Percentiles rank a stretch among this genome's conserved stretches.
phyloP scores from a whole-genome alignment of 768 basidiomycete species.

The Auriscalpium orientale region DNA sequence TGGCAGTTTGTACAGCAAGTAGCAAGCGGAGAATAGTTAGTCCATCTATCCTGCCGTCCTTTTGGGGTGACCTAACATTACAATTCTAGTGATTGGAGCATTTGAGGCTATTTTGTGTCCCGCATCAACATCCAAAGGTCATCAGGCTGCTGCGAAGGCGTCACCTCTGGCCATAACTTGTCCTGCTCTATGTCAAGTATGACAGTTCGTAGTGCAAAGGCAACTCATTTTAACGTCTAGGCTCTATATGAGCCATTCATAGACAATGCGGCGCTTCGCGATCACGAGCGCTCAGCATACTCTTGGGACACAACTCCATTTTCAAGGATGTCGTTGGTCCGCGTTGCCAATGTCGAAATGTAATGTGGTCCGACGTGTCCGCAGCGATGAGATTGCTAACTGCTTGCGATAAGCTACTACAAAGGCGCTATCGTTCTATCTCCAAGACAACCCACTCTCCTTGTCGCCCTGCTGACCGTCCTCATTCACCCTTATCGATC shows the following conservation, averaged over 20 bases:
- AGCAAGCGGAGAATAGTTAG: conserved; percentile 83
- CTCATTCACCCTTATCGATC: conserved; percentile 93
- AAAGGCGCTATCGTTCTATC: conserved; percentile 92
- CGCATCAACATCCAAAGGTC: conserved; percentile 99
- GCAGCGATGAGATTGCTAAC: conserved; percentile 2
- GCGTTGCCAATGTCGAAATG: conserved; percentile 98
- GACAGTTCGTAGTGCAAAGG: conserved; percentile 66
- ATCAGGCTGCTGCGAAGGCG: conserved; percentile 92
- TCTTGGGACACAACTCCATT: conserved; percentile 96
- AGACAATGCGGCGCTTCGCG: conserved; percentile 97
- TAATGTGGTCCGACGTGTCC: conserved; percentile 19
- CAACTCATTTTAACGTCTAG: neutral
- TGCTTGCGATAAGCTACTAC: conserved; percentile 61
- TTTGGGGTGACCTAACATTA: neutral
- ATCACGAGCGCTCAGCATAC: conserved; percentile 98
- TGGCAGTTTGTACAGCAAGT: conserved; percentile 93
- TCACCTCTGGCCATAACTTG: conserved; percentile 98
- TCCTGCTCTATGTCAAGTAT: conserved; percentile 98
- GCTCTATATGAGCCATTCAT: neutral
- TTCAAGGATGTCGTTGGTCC: conserved; percentile 98
- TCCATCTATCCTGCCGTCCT: conserved; percentile 3
- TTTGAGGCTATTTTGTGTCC: conserved; percentile 90
- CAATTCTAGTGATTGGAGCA: conserved; percentile 90
- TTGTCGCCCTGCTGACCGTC: conserved; percentile 89
- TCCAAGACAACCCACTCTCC: conserved; percentile 84